These are phyloP conservation scores for Alliaria petiolata DNA, from an alignment of 345 rosid species.

Conservation along the genomic window DNA sequence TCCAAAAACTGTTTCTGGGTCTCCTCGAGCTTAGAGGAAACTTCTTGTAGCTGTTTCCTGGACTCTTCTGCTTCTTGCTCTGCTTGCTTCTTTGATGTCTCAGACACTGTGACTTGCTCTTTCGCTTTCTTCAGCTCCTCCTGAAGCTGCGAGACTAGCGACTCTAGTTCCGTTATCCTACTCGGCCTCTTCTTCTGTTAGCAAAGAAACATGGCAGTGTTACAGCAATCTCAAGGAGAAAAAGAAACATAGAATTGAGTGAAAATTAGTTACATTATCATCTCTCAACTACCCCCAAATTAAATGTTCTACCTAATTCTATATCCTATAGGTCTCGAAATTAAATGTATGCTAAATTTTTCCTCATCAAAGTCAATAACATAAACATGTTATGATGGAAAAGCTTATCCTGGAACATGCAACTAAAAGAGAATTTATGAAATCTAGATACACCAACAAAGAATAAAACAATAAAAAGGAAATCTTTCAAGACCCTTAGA, in stretches of 20 bases:
- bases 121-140: conserved; percentile 85
- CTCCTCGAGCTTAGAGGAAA: conserved; percentile 64
- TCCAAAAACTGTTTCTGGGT: conserved; percentile 50
- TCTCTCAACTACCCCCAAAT: conserved; percentile 31
- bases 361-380: conserved; percentile 10
- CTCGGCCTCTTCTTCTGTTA: conserved; percentile 85
- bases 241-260: conserved; percentile 1
- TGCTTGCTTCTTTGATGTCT: conserved; percentile 68
- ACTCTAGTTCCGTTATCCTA: conserved; percentile 76
- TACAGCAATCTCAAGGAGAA: neutral
- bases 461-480: neutral
- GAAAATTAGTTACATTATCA: conserved; percentile 8
- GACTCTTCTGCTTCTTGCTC: conserved; percentile 76
- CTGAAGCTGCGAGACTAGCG: conserved; percentile 62
- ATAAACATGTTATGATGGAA: conserved; percentile 19
- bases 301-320: conserved; percentile 36
- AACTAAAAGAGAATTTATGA: conserved; percentile 19
- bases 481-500: conserved; percentile 1
- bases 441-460: neutral
- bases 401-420: conserved; percentile 26
- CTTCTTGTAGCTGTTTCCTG: conserved; percentile 49
- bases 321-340: neutral
- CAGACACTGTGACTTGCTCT: conserved; percentile 61
- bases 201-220: conserved; percentile 13
- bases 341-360: conserved; percentile 15